Percentiles rank a stretch among this genome's conserved stretches.
Conservation (phyloP, 441 rosid genomes). For the Adansonia rubrostipa region DNA sequence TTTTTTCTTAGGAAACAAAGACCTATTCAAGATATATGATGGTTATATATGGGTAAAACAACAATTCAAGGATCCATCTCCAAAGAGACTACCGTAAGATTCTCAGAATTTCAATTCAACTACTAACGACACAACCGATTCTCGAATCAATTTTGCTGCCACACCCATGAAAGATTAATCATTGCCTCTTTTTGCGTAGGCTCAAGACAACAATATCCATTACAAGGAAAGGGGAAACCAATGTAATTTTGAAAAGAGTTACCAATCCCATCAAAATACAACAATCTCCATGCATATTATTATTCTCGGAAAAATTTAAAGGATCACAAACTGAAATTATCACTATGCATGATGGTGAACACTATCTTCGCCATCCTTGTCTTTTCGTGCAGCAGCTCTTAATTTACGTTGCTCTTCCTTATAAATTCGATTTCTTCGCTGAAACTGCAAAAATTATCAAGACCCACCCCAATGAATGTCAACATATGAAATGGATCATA, state of each 20-base stretch:
- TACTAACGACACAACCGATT: neutral
- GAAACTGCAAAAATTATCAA: constrained; percentile 56
- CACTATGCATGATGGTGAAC: constrained; percentile 50
- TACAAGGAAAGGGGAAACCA: constrained; percentile 30
- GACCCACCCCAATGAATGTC: constrained; percentile 2
- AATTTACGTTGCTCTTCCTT: constrained; percentile 96
- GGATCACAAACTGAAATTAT: constrained; percentile 15
- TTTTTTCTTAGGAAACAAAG: too few relatives aligned
- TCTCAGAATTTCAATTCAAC: neutral
- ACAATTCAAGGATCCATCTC: neutral
- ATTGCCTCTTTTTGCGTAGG: constrained; percentile 29
- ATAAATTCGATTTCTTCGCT: constrained; percentile 88
- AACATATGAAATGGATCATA: neutral
- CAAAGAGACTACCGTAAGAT: neutral
- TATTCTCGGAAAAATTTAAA: constrained; percentile 38
- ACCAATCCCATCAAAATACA: constrained; percentile 31
- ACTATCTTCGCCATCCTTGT: constrained; percentile 51
- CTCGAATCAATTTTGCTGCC: neutral
- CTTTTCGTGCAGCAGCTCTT: constrained; percentile 74
- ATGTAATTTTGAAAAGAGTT: constrained; percentile 22
- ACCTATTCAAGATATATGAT: too few relatives aligned
- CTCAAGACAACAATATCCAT: constrained; percentile 23
- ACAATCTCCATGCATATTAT: constrained; percentile 35
- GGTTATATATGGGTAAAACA: too few relatives aligned
- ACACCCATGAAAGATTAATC: neutral